Conservation (phyloP, 345 rosid genomes). For the Erucastrum elatum region DNA sequence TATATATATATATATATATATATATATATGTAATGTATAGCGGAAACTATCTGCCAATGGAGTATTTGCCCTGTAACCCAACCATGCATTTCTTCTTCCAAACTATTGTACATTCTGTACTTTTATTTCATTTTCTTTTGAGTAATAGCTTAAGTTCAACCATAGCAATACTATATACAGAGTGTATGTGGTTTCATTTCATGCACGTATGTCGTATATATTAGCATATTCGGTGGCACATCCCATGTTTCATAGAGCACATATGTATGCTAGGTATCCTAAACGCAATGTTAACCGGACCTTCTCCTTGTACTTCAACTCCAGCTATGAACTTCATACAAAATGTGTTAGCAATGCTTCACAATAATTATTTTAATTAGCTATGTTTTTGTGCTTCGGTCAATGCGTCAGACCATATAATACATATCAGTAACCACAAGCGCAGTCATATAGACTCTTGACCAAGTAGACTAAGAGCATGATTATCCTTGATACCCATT, state of each 20-base stretch:
- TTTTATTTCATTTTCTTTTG: neutral
- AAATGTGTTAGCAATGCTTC: neutral
- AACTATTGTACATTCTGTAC: neutral
- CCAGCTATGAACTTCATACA: neutral
- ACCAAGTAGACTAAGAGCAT: neutral
- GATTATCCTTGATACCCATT: too few relatives aligned
- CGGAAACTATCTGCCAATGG: constrained; percentile 28
- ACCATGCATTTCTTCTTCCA: constrained; percentile 27
- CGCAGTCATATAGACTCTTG: neutral
- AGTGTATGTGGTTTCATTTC: constrained; percentile 1
- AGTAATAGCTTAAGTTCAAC: neutral
- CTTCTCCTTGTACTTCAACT: neutral
- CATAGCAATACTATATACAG: constrained; percentile 22
- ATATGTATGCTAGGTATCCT: neutral
- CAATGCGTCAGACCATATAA: neutral
- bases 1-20: neutral
- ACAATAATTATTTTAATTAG: neutral
- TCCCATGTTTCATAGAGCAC: constrained; percentile 25
- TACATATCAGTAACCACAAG: neutral
- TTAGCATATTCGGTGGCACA: constrained; percentile 40
- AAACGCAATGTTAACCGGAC: neutral
- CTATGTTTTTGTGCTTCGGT: neutral
- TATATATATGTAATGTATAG: neutral
- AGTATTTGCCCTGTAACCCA: constrained; percentile 36
- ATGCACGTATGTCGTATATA: neutral